Conservation (phyloP, 148 eudicot species). For the Amaranthus hypochondriacus region DNA sequence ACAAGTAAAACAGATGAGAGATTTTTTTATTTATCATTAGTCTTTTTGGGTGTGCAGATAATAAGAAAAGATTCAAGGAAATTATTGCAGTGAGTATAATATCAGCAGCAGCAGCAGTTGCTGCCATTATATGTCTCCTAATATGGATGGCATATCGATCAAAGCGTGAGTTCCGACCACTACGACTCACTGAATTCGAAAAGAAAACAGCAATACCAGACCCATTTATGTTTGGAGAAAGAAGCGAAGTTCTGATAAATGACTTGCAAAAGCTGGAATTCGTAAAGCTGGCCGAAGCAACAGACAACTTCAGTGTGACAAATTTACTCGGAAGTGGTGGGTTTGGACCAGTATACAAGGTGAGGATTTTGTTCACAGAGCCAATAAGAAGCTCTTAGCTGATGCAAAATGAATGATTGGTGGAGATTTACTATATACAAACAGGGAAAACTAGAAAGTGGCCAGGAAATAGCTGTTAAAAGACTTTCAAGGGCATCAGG, state of each 20-base stretch:
- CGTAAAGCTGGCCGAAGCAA: conserved; percentile 19
- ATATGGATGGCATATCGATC: conserved; percentile 3
- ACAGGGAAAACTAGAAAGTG: conserved; percentile 32
- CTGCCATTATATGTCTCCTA: conserved; percentile 7
- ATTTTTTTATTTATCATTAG: background rate
- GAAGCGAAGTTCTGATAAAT: conserved; percentile 8
- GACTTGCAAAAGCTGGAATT: conserved; percentile 29
- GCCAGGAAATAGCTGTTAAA: conserved; percentile 35
- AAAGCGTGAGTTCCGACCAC: background rate
- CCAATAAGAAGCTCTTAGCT: background rate
- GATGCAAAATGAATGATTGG: background rate
- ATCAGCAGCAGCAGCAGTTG: conserved; percentile 7
- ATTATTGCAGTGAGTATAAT: conserved; percentile 13
- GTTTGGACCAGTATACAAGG: conserved; percentile 46
- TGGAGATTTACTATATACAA: background rate
- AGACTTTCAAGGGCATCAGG: conserved; percentile 26
- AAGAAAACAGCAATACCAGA: background rate
- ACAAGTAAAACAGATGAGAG: background rate
- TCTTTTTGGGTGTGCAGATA: conserved; percentile 11
- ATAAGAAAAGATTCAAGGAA: conserved; percentile 2
- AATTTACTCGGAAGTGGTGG: conserved; percentile 45
- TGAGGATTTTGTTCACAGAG: background rate
- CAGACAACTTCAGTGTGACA: conserved; percentile 24
- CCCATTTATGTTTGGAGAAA: conserved; percentile 3
- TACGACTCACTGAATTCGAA: background rate